A percentile compares a stretch with the other conserved stretches of the same genome.
Evolutionary conservation across 164 flowering plant genomes (phyloP).

Genomic region (Annona cherimola): DNA sequence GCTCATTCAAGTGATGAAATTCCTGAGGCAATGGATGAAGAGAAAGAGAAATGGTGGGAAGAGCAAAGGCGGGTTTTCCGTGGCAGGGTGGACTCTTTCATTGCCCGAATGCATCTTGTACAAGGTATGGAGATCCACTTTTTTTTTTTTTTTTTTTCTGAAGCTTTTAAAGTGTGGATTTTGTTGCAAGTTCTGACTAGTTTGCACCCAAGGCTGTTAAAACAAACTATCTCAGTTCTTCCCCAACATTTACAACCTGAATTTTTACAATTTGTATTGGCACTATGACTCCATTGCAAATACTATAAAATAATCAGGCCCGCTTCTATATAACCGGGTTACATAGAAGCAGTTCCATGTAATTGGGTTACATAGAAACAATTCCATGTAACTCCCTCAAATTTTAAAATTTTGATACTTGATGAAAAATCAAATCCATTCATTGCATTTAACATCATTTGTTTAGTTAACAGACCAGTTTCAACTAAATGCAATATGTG

Average conservation of each 20-base stretch:
- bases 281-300: too few species aligned
- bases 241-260: not conserved
- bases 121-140: conserved; percentile 57
- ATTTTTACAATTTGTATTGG: too few species aligned
- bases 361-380: too few species aligned
- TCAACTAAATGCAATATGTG: too few species aligned
- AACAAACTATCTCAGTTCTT: not conserved
- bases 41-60: conserved; percentile 86
- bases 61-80: conserved; percentile 69
- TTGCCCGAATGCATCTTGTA: conserved; percentile 95
- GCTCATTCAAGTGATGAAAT: conserved; percentile 55
- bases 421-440: too few species aligned
- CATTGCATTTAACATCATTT: too few species aligned
- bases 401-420: too few species aligned
- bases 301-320: too few species aligned
- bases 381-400: too few species aligned
- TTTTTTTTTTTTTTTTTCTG: not conserved
- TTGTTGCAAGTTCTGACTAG: not conserved
- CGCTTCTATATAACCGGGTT: too few species aligned
- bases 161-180: not conserved
- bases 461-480: too few species aligned
- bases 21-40: conserved; percentile 59
- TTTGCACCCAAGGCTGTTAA: not conserved
- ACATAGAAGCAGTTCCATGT: too few species aligned
- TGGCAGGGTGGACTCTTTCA: conserved; percentile 82